Base-by-base conservation (phyloP, 2,329 filamentous ascomycete genomes). In the Trichoderma koningiopsis region DNA sequence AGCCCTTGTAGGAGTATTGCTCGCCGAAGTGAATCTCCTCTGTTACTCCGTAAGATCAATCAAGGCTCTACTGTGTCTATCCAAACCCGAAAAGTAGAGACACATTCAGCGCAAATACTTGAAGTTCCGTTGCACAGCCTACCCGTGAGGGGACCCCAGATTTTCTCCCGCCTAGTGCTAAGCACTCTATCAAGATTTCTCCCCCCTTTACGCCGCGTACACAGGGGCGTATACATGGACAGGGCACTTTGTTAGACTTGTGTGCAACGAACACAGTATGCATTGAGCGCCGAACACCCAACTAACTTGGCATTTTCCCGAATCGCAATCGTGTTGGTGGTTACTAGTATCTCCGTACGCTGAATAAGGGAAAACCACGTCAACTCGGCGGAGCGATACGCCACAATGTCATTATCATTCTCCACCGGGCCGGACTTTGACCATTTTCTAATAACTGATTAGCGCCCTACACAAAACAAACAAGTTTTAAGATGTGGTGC, bases 111-210 rank as follows among this genome's bases (percentile, higher is more conserved):
- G 13, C 62, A 16, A 16, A 33, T 31, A 14, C 11, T 4, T 11
- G 2, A 24, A n/a, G 29, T 31, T 40, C 56, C 55, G 55, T 67
- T 52, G 29, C 63, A 59, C 63, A 59, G 29, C 63, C 63, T 67
- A 59, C 55, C 63, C 40, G 53, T 47, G 52, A 66, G 63, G 40
- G 55, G 29, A 47, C 63, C 63, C 63, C 55, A 67, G 63, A 31
- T 67, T 59, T 37, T 22, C 62, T 49, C 24, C 24, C 11, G 29
- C 10, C 33, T 31, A 35, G 43, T 47, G 33, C 22, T 47, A 24
- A 24, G 22, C 37, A n/a, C 49, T 56, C 19, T 49, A 49, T 49
- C 16, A 43, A n/a, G 37, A 43, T 8, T 43, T 19, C 37, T 22
- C 10, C n/a, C n/a, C 43, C 43, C 27, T 29, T 29, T 27, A 27